Conservation (phyloP, 352 stramenopile species). For the Pythium sp. region DNA sequence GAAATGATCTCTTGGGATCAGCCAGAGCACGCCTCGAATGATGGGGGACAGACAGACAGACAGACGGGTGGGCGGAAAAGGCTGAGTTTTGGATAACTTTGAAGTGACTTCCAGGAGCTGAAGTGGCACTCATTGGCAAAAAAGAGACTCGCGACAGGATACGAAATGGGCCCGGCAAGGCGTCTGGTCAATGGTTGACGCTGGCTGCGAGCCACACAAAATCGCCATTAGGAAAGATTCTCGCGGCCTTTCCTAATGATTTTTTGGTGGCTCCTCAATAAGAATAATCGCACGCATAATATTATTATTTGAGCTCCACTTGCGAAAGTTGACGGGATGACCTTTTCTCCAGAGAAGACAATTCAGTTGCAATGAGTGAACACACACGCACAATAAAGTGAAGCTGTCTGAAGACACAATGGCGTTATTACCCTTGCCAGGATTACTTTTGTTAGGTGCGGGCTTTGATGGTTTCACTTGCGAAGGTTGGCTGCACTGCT, state of each 20-base stretch:
- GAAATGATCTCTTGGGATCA: not conserved
- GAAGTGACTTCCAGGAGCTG: not conserved
- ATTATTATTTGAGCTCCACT: not conserved
- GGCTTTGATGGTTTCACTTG: not conserved
- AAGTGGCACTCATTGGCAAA: not conserved
- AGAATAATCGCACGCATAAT: not conserved
- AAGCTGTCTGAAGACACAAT: too few species aligned
- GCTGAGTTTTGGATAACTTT: not conserved
- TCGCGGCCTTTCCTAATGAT: not conserved
- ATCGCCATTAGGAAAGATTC: not conserved
- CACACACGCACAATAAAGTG: too few species aligned
- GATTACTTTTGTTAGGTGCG: not conserved
- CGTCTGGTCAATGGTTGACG: not conserved
- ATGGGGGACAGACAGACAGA: not conserved
- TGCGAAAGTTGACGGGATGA: not conserved
- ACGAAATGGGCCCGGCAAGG: constrained; percentile 18
- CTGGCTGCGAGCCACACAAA: not conserved
- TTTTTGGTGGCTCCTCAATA: not conserved
- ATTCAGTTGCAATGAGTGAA: not conserved
- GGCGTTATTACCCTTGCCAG: too few species aligned
- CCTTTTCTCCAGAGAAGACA: not conserved
- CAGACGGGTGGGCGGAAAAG: not conserved
- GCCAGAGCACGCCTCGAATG: not conserved
- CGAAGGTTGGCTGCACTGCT: not conserved
- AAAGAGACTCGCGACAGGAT: not conserved